Evolutionary conservation across 345 rosid genomes (phyloP), one percentile per base, ranked within the genome.

Genomic region (Populus davidiana): DNA sequence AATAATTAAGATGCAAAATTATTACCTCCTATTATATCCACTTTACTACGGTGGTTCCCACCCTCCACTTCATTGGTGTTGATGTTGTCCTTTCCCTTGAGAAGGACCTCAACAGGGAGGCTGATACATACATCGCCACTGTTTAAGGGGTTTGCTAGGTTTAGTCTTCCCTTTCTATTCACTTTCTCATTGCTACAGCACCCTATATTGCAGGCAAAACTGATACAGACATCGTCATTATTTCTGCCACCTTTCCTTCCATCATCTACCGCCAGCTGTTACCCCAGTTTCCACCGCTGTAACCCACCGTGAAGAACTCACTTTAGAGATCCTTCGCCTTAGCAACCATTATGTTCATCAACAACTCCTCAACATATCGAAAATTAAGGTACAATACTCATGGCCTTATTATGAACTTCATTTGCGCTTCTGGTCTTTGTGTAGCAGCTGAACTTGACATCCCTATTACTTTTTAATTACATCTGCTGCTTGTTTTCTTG

Each of bases 201-300:
- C 85, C 93, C 23, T 87, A 82, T 77, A 78, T 74, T 23, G 78
- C 87, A 0, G 86, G 82, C 74, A 49, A 85, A 73, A 88, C 86
- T 33, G 78, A 85, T 17, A 27, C 84, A 9, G 85, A 65, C 41
- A 4, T 74, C 39, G 52, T 74, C 62, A 29, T 47, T 62, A 43
- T 80, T 41, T 69, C 79, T 17, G 31, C 74, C 49, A 2, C 79
- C 70, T 7, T 18, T 52, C 56, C 74, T 14, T 70, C 74, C 79
- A 36, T 74, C 70, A 41, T 71, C 83, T 83, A 38, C 81, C n/a
- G n/a, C n/a, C n/a, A n/a, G n/a, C n/a, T n/a, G n/a, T n/a, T n/a
- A n/a, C 78, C 71, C 72, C 50, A 47, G 50, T 3, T 27, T 23
- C 63, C 75, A 29, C 75, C 49, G 0, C 70, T 23, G 2, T 35